Evolutionary conservation across 768 basidiomycete genomes (phyloP), one percentile per base, ranked within the genome.

Genomic region (Holtermannia corniformis): DNA sequence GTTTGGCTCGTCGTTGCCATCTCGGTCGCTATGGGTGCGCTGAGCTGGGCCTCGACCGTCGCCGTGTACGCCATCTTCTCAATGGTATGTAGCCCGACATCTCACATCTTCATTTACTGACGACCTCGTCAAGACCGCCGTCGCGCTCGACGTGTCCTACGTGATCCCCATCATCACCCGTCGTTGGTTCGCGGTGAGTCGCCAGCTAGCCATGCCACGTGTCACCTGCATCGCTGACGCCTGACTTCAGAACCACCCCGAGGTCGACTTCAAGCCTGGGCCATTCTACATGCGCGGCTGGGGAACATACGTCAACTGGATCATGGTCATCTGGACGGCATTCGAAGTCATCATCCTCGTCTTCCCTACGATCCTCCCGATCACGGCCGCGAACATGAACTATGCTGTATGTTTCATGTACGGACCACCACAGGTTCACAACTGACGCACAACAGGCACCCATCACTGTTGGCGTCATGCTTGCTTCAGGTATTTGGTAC

Each of bases 61-160:
- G 86, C 87, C 3, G 83, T 84, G 16, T 81, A 82, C 56, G 87
- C 87, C 22, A 81, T 90, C 60, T 90, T 89, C 76, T 82, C 84
- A 3, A 77, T 90, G 62, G 85, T 87, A 73, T 83, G 61, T 64
- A 24, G 49, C 41, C 11, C 4, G 49, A 28, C 47, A 21, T 52
- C 49, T 48, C 23, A 57, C 37, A 22, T 51, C 23, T 49, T 22
- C 4, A 21, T 24, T 44, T 28, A 20, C 49, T 37, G 43, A 44
- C 25, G 26, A 27, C 32, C 24, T 16, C n/a, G 20, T 40, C 21
- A 27, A 61, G 52, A 60, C 56, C 27, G 64, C 67, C 20, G 62
- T 65, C 5, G 64, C 68, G 10, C 58, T 73, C 20, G 86, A 89
- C 68, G 61, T 83, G 52, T 84, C 83, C 60, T 90, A 90, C 66